Evolutionary conservation across 257 asterid species (phyloP), one percentile per base, ranked within the genome.

Genomic region (Penstemon davidsonii): DNA sequence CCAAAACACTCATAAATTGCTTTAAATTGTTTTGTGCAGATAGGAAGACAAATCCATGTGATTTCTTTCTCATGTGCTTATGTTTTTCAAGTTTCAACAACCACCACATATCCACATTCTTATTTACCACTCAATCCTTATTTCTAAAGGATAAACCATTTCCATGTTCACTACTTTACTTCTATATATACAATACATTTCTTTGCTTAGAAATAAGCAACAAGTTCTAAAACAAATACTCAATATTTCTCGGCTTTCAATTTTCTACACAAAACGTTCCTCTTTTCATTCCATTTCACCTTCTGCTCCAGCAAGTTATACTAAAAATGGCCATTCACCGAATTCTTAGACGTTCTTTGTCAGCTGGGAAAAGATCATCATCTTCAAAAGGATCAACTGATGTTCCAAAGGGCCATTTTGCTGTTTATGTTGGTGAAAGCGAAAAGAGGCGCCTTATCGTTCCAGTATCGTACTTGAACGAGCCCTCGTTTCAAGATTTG

Each of bases 361-460:
- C 83, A 8, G 10, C 37, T 1, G 80, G 62, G 54, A 79, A 41
- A 18, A 75, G 72, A 66, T 52, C 78, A 18, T 5, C 11, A 50
- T 57, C 62, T 13, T 47, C 74, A 6, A n/a, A 3, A 47, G 50
- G 66, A 64, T 5, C 12, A 37, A 71, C 67, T 63, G 13, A 40
- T 52, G 76, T 75, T 37, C 84, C 84, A n/a, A 79, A 72, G 62
- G 84, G 81, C 5, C 74, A 68, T 64, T 69, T 68, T 15, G 76
- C 73, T 3, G 72, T 75, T 41, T 79, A 75, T 62, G 74, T 79
- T 10, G 81, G 81, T 0, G 74, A 75, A 7, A 7, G n/a, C 6
- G 71, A 68, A 39, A 72, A 64, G 66, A 76, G 10, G 43, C 74
- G 60, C 0, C 62, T 54, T 6, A 70, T 71, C 4, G 8, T 54